A percentile compares a stretch with the other conserved stretches of the same genome.
Evolutionary conservation across 1,284 basidiomycete genomes (phyloP).

Genomic region (Cutaneotrichosporon sp.): DNA sequence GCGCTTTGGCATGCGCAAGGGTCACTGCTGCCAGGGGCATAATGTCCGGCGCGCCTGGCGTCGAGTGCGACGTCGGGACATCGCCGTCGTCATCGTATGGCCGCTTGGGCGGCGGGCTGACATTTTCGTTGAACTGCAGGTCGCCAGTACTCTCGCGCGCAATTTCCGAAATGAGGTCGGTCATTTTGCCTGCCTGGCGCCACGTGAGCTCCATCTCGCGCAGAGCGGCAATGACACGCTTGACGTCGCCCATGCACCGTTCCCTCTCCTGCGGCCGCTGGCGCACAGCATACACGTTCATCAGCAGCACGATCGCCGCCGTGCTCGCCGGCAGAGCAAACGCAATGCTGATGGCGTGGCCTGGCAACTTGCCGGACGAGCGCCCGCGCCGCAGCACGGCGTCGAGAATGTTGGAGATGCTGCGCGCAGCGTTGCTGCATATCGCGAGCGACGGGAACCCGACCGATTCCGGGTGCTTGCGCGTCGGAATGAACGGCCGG

Average conservation of each 20-base stretch:
- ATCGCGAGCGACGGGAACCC: conserved; percentile 67
- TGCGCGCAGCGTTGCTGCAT: conserved; percentile 76
- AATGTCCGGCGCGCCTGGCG: conserved; percentile 14
- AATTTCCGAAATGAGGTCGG: conserved; percentile 33
- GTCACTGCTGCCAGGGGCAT: background rate
- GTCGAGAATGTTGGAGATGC: conserved; percentile 66
- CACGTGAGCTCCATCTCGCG: conserved; percentile 55
- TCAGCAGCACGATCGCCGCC: conserved; percentile 61
- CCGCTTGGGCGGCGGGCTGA: conserved; percentile 7
- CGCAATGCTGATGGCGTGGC: conserved; percentile 41
- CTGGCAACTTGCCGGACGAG: conserved; percentile 42
- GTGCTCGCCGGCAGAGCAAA: conserved; percentile 55
- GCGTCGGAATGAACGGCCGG: conserved; percentile 68
- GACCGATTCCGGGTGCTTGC: conserved; percentile 27
- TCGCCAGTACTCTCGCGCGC: conserved; percentile 16
- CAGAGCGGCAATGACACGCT: conserved; percentile 62
- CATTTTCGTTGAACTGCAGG: conserved; percentile 4
- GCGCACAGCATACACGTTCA: conserved; percentile 67
- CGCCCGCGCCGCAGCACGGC: conserved; percentile 37
- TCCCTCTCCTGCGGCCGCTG: conserved; percentile 57
- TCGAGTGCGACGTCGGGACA: background rate
- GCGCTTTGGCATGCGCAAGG: conserved; percentile 7
- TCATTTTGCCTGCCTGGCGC: conserved; percentile 44
- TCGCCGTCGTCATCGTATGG: conserved; percentile 7
- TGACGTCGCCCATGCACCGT: conserved; percentile 64